Percentiles rank a stretch among this genome's conserved stretches.
These are phyloP conservation scores for Neospermospora avenae DNA, from an alignment of 2,329 filamentous ascomycete genomes.

Conservation along the genomic window DNA sequence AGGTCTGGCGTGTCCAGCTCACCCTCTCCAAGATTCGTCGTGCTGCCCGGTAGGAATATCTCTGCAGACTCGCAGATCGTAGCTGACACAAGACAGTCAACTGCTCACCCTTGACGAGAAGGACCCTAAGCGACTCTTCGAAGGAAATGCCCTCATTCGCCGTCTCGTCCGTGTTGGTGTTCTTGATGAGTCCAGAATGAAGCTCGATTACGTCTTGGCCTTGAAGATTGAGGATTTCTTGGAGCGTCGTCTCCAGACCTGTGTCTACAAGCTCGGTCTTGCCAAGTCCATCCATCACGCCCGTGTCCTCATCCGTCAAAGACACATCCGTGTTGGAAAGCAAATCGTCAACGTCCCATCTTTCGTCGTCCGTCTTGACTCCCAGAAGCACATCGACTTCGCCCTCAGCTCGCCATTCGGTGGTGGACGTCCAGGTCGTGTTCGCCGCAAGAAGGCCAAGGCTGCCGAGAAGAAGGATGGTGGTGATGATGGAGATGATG, in stretches of 20 bases:
- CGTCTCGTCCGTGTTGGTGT: constrained; percentile 99
- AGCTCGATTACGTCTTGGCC: constrained; percentile 99
- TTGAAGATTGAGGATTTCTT: constrained; percentile 99
- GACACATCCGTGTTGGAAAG: constrained; percentile 99
- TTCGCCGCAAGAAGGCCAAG: constrained; percentile 99
- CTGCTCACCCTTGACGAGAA: constrained; percentile 99
- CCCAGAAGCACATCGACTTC: constrained; percentile 99
- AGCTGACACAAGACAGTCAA: constrained; percentile 62
- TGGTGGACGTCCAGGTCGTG: constrained; percentile 94
- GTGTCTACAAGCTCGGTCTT: constrained; percentile 99
- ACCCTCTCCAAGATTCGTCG: constrained; percentile 99
- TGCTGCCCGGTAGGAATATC: constrained; percentile 87
- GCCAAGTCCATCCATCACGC: constrained; percentile 99
- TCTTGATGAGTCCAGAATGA: constrained; percentile 99
- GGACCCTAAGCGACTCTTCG: constrained; percentile 99
- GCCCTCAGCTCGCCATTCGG: constrained; percentile 95
- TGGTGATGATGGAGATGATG: constrained; percentile 82
- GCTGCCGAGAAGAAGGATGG: constrained; percentile 83
- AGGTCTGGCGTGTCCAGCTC: constrained; percentile 99
- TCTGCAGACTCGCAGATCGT: neutral
- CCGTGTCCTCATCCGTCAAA: constrained; percentile 98
- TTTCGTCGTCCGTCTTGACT: constrained; percentile 99
- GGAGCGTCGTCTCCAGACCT: constrained; percentile 99
- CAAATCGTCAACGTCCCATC: constrained; percentile 99
- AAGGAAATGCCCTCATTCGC: constrained; percentile 99